Conservation (phyloP, 106 monocot genomes). For the Triglochin maritima region DNA sequence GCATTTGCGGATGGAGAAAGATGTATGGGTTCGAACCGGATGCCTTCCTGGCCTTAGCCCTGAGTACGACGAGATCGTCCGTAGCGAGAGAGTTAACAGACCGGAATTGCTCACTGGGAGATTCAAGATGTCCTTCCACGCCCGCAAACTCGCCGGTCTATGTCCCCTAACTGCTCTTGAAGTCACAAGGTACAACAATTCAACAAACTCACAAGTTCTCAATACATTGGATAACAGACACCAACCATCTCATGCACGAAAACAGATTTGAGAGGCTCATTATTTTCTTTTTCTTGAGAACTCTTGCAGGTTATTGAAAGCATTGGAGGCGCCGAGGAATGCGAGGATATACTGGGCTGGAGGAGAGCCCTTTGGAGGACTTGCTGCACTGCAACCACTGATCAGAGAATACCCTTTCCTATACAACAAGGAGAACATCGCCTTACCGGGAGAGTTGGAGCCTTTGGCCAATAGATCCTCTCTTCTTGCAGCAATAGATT, state of each 20-base stretch:
- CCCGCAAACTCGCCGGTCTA: slow-evolving; percentile 77
- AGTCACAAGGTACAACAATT: slow-evolving; percentile 38
- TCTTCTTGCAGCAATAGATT: slow-evolving; percentile 79
- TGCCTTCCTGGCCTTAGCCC: slow-evolving; percentile 68
- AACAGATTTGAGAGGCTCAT: background rate
- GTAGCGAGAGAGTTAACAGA: slow-evolving; percentile 42
- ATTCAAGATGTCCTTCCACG: slow-evolving; percentile 70
- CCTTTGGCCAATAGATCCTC: slow-evolving; percentile 55
- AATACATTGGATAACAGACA: background rate
- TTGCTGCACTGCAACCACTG: slow-evolving; percentile 35
- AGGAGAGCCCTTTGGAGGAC: slow-evolving; percentile 77
- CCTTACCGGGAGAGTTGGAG: slow-evolving; percentile 48
- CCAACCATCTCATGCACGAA: background rate
- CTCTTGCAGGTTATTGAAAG: slow-evolving; percentile 53
- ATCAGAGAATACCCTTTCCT: slow-evolving; percentile 50
- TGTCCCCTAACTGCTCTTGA: slow-evolving; percentile 74
- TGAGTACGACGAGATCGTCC: slow-evolving; percentile 41
- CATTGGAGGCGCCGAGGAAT: slow-evolving; percentile 55
- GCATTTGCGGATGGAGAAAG: slow-evolving; percentile 83
- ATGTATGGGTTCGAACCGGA: slow-evolving; percentile 90
- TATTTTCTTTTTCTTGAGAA: background rate
- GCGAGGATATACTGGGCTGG: slow-evolving; percentile 89
- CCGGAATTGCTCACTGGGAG: slow-evolving; percentile 76
- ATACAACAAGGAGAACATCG: slow-evolving; percentile 66
- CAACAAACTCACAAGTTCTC: too few species aligned